Evolutionary conservation across 2,329 filamentous ascomycete species (phyloP), one percentile per base, ranked within the genome.

Genomic region (Ophiostoma australiae): DNA sequence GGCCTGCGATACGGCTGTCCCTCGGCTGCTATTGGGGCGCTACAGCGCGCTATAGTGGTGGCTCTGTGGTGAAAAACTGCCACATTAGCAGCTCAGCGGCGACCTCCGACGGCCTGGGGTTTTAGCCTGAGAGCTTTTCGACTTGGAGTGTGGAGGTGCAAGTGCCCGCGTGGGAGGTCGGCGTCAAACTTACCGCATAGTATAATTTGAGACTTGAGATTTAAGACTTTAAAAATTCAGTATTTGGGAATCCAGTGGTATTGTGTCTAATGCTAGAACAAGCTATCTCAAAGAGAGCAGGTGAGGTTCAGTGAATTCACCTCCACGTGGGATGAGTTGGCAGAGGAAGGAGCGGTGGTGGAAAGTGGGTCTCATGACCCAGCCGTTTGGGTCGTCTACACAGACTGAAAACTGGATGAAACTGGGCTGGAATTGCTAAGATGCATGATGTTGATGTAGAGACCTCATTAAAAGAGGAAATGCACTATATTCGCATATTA

Each of bases 401-500:
- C 27, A 48, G 15, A 4, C 15, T 48, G 69, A 66, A 70, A 70
- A 65, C 52, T 70, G 33, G 58, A 52, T 37, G 11, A 44, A 33
- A 33, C 23, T n/a, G 37, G 15, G 13, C 20, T 48, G 44, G 17
- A 48, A 39, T 7, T 48, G 44, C 17, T 48, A n/a, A 4, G 17
- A 48, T 48, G 17, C 6, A 7, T 7, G 44, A 48, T 48, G 17
- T 20, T n/a, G n/a, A n/a, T 1, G 27, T 31, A 31, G 6, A 48
- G 17, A 20, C 20, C 44, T 20, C 44, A 48, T 8, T 39, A 15
- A n/a, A 15, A 20, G 5, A 39, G 23, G 8, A 20, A 41, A 88
- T 88, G 86, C 85, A 88, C 74, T 88, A 88, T 79, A 82, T 87
- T 71, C 82, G 85, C 55, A 81, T 87, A 5, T 78, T 87, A 41